Conservation (phyloP, 2,329 filamentous ascomycete species). For the Aspergillus amoenus region DNA sequence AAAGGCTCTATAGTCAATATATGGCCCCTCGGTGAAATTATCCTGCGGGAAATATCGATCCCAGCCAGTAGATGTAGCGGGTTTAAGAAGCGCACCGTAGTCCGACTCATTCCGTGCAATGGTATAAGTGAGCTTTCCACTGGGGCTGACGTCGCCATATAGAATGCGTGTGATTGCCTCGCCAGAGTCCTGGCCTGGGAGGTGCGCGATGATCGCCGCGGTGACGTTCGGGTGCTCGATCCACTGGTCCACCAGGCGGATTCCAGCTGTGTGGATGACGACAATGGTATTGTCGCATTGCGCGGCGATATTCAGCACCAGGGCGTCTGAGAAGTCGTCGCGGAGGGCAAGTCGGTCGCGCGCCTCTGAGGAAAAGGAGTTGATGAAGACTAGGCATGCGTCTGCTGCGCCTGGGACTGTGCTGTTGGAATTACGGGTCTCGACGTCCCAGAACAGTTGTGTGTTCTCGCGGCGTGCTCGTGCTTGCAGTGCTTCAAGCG, state of each 20-base stretch:
- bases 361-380: conserved; percentile 26
- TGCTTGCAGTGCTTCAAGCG: not conserved
- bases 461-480: not conserved
- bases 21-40: conserved; percentile 11
- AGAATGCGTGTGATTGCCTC: conserved; percentile 51
- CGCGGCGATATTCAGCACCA: conserved; percentile 57
- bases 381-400: conserved; percentile 57
- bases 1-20: conserved; percentile 13
- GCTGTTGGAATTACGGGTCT: no score
- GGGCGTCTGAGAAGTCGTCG: conserved; percentile 49
- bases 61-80: conserved; percentile 12
- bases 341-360: conserved; percentile 22
- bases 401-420: not conserved
- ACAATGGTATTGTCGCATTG: conserved; percentile 64
- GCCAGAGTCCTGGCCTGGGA: conserved; percentile 65
- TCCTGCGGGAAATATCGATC: conserved; percentile 8
- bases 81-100: conserved; percentile 44
- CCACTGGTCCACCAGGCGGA: conserved; percentile 56
- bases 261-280: conserved; percentile 64
- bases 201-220: conserved; percentile 62
- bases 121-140: conserved; percentile 62
- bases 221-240: conserved; percentile 65
- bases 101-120: conserved; percentile 58
- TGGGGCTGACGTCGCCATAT: conserved; percentile 58
- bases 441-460: no score